Base-by-base conservation (phyloP, 345 rosid species). In the Rubroshorea leprosula region DNA sequence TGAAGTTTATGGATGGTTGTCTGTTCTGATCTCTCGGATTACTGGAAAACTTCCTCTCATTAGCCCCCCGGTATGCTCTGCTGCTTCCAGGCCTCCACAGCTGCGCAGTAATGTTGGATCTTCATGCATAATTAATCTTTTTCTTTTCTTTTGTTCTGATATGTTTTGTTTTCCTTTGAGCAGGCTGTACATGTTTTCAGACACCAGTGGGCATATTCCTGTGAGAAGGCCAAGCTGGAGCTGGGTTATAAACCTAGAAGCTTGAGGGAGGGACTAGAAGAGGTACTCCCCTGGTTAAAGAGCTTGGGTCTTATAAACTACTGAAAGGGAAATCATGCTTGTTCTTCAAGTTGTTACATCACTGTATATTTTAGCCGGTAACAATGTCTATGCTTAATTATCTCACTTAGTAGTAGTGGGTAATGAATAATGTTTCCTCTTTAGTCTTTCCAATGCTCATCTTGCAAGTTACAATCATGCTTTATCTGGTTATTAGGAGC, bases 151-250 rank as follows among this genome's bases (percentile, higher is more conserved):
- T 13, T 47, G n/a, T 10, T 53, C 6, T 51, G 1, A 22, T 12
- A 5, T 44, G 41, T 51, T 17, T 54, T 27, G 6, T 65, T 23
- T 13, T 41, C 17, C 16, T 56, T 51, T 71, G 72, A 58, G 74
- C 88, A 89, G 95, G 69, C 87, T n/a, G 90, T 75, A 49, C 63
- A 66, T 23, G 84, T 86, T 49, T 72, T 89, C 57, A 73, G 89
- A 64, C 96, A 84, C 68, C 90, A 89, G 31, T 84, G 98, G 96
- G 83, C 87, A 23, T 86, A 84, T 72, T 83, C 92, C 46, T 89
- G 95, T 25, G 81, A 83, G 66, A 92, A 92, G 83, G 93, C 96
- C 5, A 86, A 74, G 70, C 23, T 16, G 25, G 93, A 92, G 79
- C 73, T 92, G 65, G 87, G 78, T 64, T 92, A 89, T 57, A 78